Percentiles rank a stretch among this genome's conserved stretches.
Evolutionary conservation across 2,329 filamentous ascomycete genomes (phyloP).

Genomic region (Ophiostoma sp.): DNA sequence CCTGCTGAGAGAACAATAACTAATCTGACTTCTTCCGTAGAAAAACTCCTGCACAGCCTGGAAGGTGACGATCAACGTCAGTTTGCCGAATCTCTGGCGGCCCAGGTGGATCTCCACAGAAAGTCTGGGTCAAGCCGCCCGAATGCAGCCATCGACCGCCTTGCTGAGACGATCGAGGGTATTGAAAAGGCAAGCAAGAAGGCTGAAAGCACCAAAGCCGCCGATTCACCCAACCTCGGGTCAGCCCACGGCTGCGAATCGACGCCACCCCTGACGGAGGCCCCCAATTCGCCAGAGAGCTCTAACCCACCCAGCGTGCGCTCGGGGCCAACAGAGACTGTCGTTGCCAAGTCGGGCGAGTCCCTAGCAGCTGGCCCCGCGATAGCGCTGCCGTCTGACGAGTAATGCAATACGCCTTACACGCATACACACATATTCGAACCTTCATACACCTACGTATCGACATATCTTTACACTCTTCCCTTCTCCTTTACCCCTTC

Average conservation of each 20-base stretch:
- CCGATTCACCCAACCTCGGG: neutral
- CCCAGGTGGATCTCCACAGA: constrained; percentile 56
- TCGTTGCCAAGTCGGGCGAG: neutral
- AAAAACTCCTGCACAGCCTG: constrained; percentile 68
- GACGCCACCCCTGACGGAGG: constrained; percentile 62
- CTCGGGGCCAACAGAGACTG: constrained; percentile 45
- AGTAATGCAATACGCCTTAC: neutral
- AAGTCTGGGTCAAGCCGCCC: constrained; percentile 62
- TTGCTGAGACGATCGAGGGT: constrained; percentile 35
- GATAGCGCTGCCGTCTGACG: neutral
- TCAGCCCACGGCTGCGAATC: constrained; percentile 38
- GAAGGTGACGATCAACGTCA: constrained; percentile 53
- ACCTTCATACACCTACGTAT: neutral
- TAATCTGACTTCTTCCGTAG: constrained; percentile 39
- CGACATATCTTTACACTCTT: neutral
- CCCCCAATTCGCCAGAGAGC: constrained; percentile 64
- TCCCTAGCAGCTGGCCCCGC: neutral
- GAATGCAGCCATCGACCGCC: constrained; percentile 56
- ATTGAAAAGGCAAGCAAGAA: constrained; percentile 32
- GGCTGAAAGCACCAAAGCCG: constrained; percentile 24
- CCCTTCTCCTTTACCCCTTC: neutral
- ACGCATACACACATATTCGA: neutral
- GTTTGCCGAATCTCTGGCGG: constrained; percentile 59
- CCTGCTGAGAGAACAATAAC: neutral
- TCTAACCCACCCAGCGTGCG: constrained; percentile 60